Evolutionary conservation across 148 eudicot species (phyloP), one percentile per base, ranked within the genome.

Genomic region (Silene uniflora): DNA sequence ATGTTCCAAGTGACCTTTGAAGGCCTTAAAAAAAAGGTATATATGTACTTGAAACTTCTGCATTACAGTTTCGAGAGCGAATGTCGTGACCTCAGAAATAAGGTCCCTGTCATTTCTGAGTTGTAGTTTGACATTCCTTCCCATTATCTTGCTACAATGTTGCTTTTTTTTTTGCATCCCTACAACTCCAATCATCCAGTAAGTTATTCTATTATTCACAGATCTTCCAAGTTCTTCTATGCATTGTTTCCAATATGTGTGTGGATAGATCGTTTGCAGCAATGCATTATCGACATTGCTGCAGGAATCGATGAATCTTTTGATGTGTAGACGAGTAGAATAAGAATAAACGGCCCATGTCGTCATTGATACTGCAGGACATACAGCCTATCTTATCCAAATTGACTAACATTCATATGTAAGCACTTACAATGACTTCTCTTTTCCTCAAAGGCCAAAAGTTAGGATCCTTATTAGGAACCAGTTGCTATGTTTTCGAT

Each of bases 371-470:
- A 52, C 56, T 52, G 56, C 17, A 52, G 44, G 9, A 0, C 4
- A n/a, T n/a, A n/a, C n/a, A 27, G 29, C 35, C 44, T 39, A 39
- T 55, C 73, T 75, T 79, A 75, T 75, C 78, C 75, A 23, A 62
- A 69, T 75, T 80, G 78, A 71, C 78, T 58, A 23, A 79, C 22
- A 58, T 69, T 62, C 78, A 27, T 73, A 62, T 46, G 74, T 79
- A 60, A 79, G 74, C 17, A 52, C 13, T 16, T 52, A 52, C 14
- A 52, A 2, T 52, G 17, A 52, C 56, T 16, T 3, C 17, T 12
- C 56, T 16, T 52, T 52, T 52, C 17, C 17, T 16, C 4, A 52
- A 52, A 52, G 56, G 56, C 12, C 56, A 52, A 52, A 16, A 52
- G 71, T 16, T 9, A 14, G 6, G 56, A 71, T 63, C 24, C 22